phyloP scores from a whole-genome alignment of 345 rosid species.

The Brassica cretica region DNA sequence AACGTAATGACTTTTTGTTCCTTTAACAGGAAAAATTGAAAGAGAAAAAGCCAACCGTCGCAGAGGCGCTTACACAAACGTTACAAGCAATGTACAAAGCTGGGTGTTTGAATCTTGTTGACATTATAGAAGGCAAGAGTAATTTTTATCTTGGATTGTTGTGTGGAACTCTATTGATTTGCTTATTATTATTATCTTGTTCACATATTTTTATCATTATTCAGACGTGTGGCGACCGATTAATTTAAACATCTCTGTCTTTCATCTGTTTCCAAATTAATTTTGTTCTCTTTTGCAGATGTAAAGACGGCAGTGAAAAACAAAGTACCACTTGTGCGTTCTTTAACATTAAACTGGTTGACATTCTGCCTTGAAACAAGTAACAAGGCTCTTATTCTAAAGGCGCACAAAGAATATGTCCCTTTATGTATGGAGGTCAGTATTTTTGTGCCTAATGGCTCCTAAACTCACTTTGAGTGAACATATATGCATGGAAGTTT shows the following conservation, averaged over 20 bases:
- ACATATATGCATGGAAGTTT: constrained; percentile 19
- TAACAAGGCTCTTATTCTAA: constrained; percentile 81
- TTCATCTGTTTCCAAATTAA: constrained; percentile 20
- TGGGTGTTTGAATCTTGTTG: constrained; percentile 87
- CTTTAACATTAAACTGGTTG: constrained; percentile 94
- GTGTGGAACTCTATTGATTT: constrained; percentile 1
- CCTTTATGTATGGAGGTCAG: constrained; percentile 97
- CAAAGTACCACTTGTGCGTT: constrained; percentile 99
- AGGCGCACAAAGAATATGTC: constrained; percentile 95
- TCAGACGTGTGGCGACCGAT: constrained; percentile 17
- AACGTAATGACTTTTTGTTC: constrained; percentile 23
- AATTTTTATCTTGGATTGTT: constrained; percentile 14
- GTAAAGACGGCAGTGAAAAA: constrained; percentile 82
- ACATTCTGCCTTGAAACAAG: constrained; percentile 92
- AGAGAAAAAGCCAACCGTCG: constrained; percentile 84
- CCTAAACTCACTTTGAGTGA: constrained; percentile 14
- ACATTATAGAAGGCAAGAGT: constrained; percentile 87
- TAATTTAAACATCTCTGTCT: constrained; percentile 5
- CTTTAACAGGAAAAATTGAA: constrained; percentile 89
- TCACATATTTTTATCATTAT: neutral
- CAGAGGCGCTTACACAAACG: constrained; percentile 81
- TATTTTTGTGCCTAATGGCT: constrained; percentile 26
- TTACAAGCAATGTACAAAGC: constrained; percentile 92
- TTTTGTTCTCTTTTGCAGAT: constrained; percentile 57
- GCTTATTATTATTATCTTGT: constrained; percentile 8